A percentile compares a stretch with the other conserved stretches of the same genome.
Conservation (phyloP, 129 eudicot genomes). For the Kitagawia praeruptora region DNA sequence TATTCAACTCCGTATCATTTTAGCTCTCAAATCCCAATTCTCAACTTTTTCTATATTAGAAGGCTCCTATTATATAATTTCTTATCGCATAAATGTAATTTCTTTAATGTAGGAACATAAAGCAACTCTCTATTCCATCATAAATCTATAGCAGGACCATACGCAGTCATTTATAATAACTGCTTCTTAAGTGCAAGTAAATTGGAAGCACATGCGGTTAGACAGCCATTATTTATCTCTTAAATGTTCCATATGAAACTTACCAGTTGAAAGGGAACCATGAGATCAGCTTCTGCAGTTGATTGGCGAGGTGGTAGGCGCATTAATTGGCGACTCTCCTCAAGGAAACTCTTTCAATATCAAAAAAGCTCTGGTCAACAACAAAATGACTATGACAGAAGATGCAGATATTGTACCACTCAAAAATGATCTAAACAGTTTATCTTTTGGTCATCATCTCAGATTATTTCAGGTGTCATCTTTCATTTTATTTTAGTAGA, state of each 20-base stretch:
- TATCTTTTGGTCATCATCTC: neutral
- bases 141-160: neutral
- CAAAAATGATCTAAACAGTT: neutral
- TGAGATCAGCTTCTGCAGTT: slow-evolving; percentile 97
- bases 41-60: too few relatives aligned
- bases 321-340: slow-evolving; percentile 96
- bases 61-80: too few relatives aligned
- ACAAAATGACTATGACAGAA: too few relatives aligned
- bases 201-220: too few relatives aligned
- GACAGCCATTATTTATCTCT: neutral
- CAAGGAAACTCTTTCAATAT: slow-evolving; percentile 71
- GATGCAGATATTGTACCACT: neutral
- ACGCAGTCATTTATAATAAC: neutral
- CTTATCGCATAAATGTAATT: too few relatives aligned
- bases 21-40: too few relatives aligned
- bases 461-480: neutral
- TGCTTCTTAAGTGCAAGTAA: neutral
- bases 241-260: slow-evolving; percentile 1
- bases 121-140: neutral
- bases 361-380: slow-evolving; percentile 1
- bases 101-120: too few relatives aligned
- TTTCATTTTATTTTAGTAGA: neutral
- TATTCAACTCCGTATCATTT: too few relatives aligned
- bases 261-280: slow-evolving; percentile 96
- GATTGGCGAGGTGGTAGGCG: slow-evolving; percentile 96